A percentile compares a stretch with the other conserved stretches of the same genome.
Conservation (phyloP, 495 filamentous ascomycete genomes). For the Aspergillus leporis region DNA sequence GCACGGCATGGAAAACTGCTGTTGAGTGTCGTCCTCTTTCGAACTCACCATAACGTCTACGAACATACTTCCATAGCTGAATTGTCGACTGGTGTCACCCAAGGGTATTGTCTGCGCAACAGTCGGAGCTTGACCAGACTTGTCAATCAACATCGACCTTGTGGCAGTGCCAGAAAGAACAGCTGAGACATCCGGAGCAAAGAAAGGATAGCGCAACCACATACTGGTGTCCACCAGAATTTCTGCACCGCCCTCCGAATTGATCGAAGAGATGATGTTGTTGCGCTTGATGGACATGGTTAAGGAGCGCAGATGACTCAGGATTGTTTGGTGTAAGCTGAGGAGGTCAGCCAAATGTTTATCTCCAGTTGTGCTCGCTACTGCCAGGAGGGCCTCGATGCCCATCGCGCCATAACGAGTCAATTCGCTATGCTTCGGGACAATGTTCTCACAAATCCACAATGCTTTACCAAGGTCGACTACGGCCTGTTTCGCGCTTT, state of each 20-base stretch:
- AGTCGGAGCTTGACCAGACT: slow-evolving; percentile 36
- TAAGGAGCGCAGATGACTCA: slow-evolving; percentile 67
- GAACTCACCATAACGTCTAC: slow-evolving; percentile 69
- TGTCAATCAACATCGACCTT: slow-evolving; percentile 45
- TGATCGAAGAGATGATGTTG: slow-evolving; percentile 62
- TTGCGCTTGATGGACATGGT: slow-evolving; percentile 81
- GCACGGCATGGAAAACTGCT: slow-evolving; percentile 65
- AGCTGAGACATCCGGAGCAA: slow-evolving; percentile 65
- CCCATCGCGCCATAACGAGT: slow-evolving; percentile 46
- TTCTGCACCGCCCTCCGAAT: slow-evolving; percentile 47
- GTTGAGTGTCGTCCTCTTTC: slow-evolving; percentile 59
- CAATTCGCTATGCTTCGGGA: slow-evolving; percentile 54
- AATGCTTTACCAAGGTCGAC: slow-evolving; percentile 79
- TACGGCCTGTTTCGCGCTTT: slow-evolving; percentile 61
- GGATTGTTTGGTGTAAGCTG: slow-evolving; percentile 54
- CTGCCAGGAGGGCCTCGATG: slow-evolving; percentile 43
- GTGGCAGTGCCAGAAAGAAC: slow-evolving; percentile 63
- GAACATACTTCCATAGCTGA: slow-evolving; percentile 73
- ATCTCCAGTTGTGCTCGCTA: slow-evolving; percentile 50
- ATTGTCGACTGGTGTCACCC: slow-evolving; percentile 66
- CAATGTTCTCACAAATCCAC: slow-evolving; percentile 73
- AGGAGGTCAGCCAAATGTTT: slow-evolving; percentile 47
- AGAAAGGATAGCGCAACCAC: slow-evolving; percentile 70
- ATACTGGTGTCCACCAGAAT: slow-evolving; percentile 71
- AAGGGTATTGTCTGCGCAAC: slow-evolving; percentile 70